Evolutionary conservation across 306 rosid genomes (phyloP).

Genomic region (Ammopiptanthus mongolicus): DNA sequence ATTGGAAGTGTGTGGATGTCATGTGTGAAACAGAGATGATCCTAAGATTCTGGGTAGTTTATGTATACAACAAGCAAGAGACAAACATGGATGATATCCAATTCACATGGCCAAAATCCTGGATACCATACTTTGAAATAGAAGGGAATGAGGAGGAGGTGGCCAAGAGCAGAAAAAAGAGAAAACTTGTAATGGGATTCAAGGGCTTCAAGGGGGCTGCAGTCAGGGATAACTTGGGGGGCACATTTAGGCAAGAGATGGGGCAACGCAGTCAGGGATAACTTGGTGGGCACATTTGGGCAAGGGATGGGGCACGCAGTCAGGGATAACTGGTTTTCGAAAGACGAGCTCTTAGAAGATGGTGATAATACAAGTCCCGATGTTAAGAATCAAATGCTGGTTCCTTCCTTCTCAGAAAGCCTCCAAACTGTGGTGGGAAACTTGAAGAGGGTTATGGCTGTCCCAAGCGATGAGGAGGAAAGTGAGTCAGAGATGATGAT

Average conservation of each 20-base stretch:
- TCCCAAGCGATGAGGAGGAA: background rate
- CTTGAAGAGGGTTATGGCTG: too few relatives aligned
- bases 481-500: background rate
- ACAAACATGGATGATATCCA: background rate
- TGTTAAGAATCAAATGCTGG: background rate
- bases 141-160: background rate
- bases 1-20: background rate
- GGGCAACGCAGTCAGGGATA: too few relatives aligned
- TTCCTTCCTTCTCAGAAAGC: background rate
- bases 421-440: background rate
- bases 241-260: too few relatives aligned
- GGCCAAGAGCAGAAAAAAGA: too few relatives aligned
- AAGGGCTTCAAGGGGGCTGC: too few relatives aligned
- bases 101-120: background rate
- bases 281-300: too few relatives aligned
- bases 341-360: too few relatives aligned
- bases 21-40: background rate
- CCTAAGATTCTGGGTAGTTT: background rate
- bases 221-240: too few relatives aligned
- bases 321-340: too few relatives aligned
- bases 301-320: too few relatives aligned
- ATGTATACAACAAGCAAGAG: background rate
- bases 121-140: background rate
- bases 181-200: too few relatives aligned
- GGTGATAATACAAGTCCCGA: too few relatives aligned